phyloP scores from a whole-genome alignment of 2,329 filamentous ascomycete genomes.

The Fusarium bactridioides region DNA sequence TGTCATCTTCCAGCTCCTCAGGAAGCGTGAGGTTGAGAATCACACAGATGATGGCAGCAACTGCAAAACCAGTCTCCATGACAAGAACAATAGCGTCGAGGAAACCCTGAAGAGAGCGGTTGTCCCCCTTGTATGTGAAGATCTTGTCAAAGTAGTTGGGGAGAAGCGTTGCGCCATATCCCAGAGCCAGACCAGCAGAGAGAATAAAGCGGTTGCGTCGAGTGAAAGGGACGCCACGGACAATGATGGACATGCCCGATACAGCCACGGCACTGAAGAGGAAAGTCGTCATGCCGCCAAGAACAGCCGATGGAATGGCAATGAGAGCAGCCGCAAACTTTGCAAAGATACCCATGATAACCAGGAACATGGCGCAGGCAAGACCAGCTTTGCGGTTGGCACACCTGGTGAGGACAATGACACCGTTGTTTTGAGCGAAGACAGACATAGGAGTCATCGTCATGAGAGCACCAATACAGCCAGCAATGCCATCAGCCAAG shows the following conservation, averaged over 20 bases:
- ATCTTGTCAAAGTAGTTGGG: slow-evolving; percentile 74
- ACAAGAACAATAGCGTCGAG: slow-evolving; percentile 76
- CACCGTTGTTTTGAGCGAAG: slow-evolving; percentile 86
- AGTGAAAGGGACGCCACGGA: slow-evolving; percentile 74
- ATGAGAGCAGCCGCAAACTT: slow-evolving; percentile 85
- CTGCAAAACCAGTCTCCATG: slow-evolving; percentile 77
- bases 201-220: slow-evolving; percentile 84
- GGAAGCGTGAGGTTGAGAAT: slow-evolving; percentile 76
- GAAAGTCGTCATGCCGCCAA: slow-evolving; percentile 81
- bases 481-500: slow-evolving; percentile 79
- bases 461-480: slow-evolving; percentile 76
- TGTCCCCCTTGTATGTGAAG: slow-evolving; percentile 75
- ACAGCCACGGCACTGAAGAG: slow-evolving; percentile 80
- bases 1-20: slow-evolving; percentile 75
- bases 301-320: slow-evolving; percentile 72
- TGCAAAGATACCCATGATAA: slow-evolving; percentile 82
- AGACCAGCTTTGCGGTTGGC: slow-evolving; percentile 84
- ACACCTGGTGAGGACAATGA: slow-evolving; percentile 82
- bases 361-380: slow-evolving; percentile 77
- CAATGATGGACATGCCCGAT: slow-evolving; percentile 79
- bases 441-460: slow-evolving; percentile 83
- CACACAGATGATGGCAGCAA: slow-evolving; percentile 77
- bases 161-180: slow-evolving; percentile 74
- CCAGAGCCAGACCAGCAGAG: slow-evolving; percentile 76
- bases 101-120: slow-evolving; percentile 74